Evolutionary conservation across 345 rosid species (phyloP).

Genomic region (Boechera stricta): DNA sequence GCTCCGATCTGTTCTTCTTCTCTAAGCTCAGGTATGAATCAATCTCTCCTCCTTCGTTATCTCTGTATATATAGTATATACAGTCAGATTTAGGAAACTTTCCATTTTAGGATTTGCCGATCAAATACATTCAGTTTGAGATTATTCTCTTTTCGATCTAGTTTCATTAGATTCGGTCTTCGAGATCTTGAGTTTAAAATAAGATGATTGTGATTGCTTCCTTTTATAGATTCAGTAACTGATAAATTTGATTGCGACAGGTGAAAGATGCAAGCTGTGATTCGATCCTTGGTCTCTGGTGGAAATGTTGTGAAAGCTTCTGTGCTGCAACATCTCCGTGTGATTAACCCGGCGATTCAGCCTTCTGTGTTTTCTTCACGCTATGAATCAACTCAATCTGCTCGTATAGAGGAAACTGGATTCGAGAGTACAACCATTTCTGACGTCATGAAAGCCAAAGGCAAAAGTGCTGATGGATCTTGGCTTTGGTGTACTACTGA

Average conservation of each 20-base stretch:
- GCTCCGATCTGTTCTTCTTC: slow-evolving; percentile 30
- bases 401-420: slow-evolving; percentile 89
- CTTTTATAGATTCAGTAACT: not conserved
- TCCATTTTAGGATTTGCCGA: slow-evolving; percentile 12
- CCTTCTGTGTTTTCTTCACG: slow-evolving; percentile 65
- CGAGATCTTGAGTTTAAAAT: not conserved
- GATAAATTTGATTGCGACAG: slow-evolving; percentile 22
- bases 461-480: slow-evolving; percentile 93
- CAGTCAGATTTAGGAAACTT: slow-evolving; percentile 16
- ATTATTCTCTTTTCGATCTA: slow-evolving; percentile 23
- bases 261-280: slow-evolving; percentile 65
- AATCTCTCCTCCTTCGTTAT: not conserved
- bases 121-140: not conserved
- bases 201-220: slow-evolving; percentile 24
- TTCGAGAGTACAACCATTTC: slow-evolving; percentile 90
- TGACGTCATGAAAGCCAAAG: slow-evolving; percentile 78
- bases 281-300: slow-evolving; percentile 51
- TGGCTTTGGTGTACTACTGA: slow-evolving; percentile 99
- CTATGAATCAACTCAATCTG: slow-evolving; percentile 60
- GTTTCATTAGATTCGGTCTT: slow-evolving; percentile 12
- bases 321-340: slow-evolving; percentile 63
- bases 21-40: slow-evolving; percentile 38
- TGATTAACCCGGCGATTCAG: slow-evolving; percentile 58
- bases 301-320: slow-evolving; percentile 64
- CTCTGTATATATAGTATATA: not conserved